phyloP scores from a whole-genome alignment of 495 filamentous ascomycete genomes.

The Staphylotrichum longicolle region DNA sequence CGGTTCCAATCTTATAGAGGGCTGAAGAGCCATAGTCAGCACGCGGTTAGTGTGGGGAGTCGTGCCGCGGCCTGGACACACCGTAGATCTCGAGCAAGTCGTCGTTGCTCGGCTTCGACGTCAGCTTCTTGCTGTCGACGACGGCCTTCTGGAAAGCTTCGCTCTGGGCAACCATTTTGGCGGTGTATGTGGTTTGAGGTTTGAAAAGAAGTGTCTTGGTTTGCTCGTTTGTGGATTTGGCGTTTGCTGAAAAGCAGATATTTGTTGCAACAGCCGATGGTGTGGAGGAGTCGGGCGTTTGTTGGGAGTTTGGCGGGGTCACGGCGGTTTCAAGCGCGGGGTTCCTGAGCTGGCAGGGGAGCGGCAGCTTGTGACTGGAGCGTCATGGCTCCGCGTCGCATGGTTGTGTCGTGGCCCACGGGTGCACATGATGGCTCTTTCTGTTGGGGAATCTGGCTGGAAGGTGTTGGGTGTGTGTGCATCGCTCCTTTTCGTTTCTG shows the following conservation, averaged over 20 bases:
- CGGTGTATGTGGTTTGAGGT: conserved; percentile 33
- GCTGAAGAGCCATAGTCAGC: conserved; percentile 28
- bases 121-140: conserved; percentile 63
- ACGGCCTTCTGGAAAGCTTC: conserved; percentile 60
- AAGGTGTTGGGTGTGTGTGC: not conserved
- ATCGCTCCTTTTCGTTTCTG: too few species aligned
- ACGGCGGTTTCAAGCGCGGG: conserved; percentile 11
- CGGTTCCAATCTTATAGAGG: conserved; percentile 53
- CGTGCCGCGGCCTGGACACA: conserved; percentile 22
- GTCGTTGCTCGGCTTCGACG: conserved; percentile 55
- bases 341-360: conserved; percentile 9
- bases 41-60: not conserved
- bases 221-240: conserved; percentile 25
- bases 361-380: conserved; percentile 13
- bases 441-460: not conserved
- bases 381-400: conserved; percentile 14
- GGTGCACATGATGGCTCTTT: not conserved
- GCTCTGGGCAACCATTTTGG: conserved; percentile 46
- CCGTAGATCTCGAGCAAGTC: conserved; percentile 56
- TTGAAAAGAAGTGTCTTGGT: conserved; percentile 19
- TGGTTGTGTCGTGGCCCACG: not conserved
- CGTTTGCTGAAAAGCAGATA: not conserved
- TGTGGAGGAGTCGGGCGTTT: conserved; percentile 23
- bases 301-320: conserved; percentile 20
- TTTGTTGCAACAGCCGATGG: not conserved